Conservation (phyloP, 257 asterid genomes). For the Ophiorrhiza pumila region DNA sequence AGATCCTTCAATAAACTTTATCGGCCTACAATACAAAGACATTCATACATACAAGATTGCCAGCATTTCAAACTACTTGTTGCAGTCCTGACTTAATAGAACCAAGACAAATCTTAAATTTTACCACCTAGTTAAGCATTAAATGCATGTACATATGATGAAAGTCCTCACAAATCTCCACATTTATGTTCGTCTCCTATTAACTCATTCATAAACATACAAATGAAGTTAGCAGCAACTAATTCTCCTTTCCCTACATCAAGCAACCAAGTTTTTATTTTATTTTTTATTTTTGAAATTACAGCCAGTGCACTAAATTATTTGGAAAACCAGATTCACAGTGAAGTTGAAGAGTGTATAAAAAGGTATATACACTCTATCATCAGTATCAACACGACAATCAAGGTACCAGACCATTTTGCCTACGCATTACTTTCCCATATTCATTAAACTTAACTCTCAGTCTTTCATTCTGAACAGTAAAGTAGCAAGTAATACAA, state of each 20-base stretch:
- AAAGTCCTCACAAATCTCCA: neutral
- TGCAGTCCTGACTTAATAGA: neutral
- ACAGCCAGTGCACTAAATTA: neutral
- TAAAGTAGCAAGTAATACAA: neutral
- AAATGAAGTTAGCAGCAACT: neutral
- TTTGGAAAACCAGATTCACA: neutral
- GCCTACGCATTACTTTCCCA: neutral
- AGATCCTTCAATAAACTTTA: neutral
- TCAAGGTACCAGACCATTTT: neutral
- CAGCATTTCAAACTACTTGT: neutral
- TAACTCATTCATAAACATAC: neutral
- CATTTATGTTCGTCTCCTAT: neutral
- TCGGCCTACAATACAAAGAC: constrained; percentile 2
- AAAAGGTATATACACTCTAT: neutral
- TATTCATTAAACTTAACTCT: neutral
- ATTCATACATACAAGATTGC: neutral
- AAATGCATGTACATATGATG: neutral
- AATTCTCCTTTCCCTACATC: neutral
- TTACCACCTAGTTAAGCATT: too few relatives aligned
- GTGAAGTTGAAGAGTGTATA: neutral
- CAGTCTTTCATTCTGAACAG: neutral
- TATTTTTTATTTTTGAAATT: too few relatives aligned
- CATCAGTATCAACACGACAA: neutral
- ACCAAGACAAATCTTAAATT: too few relatives aligned
- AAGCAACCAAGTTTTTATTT: neutral